Conservation (phyloP, 176 grass and related monocot species). For the Rhipidocladum racemiflorum region DNA sequence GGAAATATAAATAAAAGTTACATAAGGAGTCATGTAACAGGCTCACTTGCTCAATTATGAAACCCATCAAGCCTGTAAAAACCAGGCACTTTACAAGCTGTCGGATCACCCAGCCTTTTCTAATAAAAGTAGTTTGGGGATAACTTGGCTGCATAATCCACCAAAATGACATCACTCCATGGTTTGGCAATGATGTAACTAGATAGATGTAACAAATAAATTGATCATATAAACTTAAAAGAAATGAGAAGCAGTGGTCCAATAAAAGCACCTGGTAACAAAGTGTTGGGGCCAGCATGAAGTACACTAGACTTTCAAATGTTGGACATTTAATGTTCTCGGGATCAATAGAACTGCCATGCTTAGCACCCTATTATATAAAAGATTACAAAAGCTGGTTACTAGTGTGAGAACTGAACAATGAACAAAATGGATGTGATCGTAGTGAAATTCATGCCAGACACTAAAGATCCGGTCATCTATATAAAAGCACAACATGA, state of each 20-base stretch:
- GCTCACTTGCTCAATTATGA: slow-evolving; percentile 95
- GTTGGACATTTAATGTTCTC: slow-evolving; percentile 57
- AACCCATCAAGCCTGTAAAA: slow-evolving; percentile 96
- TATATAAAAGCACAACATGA: not conserved
- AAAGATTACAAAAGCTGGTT: not conserved
- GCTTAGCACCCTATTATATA: slow-evolving; percentile 45
- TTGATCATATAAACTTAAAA: not conserved
- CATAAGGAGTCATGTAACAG: slow-evolving; percentile 17
- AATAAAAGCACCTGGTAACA: slow-evolving; percentile 85
- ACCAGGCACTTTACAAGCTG: slow-evolving; percentile 79
- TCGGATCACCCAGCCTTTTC: slow-evolving; percentile 78
- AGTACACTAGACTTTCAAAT: slow-evolving; percentile 63
- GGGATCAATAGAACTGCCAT: slow-evolving; percentile 40
- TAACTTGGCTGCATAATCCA: slow-evolving; percentile 69
- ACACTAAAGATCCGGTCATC: not conserved
- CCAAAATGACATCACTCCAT: slow-evolving; percentile 28
- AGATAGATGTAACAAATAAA: not conserved
- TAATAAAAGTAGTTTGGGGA: slow-evolving; percentile 67
- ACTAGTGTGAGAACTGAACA: slow-evolving; percentile 10
- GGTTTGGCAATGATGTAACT: not conserved
- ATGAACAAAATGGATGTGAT: not conserved
- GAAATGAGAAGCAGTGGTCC: not conserved
- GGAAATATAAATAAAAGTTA: slow-evolving; percentile 7
- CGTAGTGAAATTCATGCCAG: not conserved
- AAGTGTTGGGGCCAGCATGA: slow-evolving; percentile 91